phyloP scores from a whole-genome alignment of 768 basidiomycete genomes.

The Lentinula aciculospora region DNA sequence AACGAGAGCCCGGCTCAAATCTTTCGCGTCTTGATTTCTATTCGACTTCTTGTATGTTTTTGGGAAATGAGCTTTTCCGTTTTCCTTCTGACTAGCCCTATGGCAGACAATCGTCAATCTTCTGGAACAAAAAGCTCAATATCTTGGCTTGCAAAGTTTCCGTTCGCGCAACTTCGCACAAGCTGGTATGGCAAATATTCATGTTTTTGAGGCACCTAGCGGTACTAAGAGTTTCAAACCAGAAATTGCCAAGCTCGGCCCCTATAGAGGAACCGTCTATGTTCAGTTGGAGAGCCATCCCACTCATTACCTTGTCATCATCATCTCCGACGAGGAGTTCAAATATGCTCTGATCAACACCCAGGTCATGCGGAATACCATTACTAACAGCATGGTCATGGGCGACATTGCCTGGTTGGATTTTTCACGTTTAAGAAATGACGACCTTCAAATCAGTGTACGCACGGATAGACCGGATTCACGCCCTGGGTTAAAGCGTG shows the following conservation, averaged over 20 bases:
- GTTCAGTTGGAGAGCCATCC: constrained; percentile 77
- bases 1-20: constrained; percentile 67
- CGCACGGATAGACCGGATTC: constrained; percentile 19
- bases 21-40: constrained; percentile 45
- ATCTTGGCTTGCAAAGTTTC: constrained; percentile 76
- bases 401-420: constrained; percentile 80
- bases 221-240: neutral
- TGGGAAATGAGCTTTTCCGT: neutral
- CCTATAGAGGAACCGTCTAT: constrained; percentile 55
- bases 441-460: constrained; percentile 20
- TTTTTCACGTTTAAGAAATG: constrained; percentile 57
- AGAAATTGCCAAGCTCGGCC: constrained; percentile 74
- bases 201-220: neutral
- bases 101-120: constrained; percentile 80
- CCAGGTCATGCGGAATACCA: constrained; percentile 44
- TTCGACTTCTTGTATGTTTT: constrained; percentile 58
- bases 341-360: constrained; percentile 79
- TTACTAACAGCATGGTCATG: constrained; percentile 59
- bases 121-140: constrained; percentile 79
- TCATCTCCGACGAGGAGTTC: constrained; percentile 73
- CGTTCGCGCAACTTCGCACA: constrained; percentile 59
- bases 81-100: neutral
- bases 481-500: constrained; percentile 19
- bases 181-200: constrained; percentile 46
- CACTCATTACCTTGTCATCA: constrained; percentile 78